These are phyloP conservation scores for Mortierella sp. DNA, from an alignment of 371 early-diverging fungal genomes.

Conservation along the genomic window DNA sequence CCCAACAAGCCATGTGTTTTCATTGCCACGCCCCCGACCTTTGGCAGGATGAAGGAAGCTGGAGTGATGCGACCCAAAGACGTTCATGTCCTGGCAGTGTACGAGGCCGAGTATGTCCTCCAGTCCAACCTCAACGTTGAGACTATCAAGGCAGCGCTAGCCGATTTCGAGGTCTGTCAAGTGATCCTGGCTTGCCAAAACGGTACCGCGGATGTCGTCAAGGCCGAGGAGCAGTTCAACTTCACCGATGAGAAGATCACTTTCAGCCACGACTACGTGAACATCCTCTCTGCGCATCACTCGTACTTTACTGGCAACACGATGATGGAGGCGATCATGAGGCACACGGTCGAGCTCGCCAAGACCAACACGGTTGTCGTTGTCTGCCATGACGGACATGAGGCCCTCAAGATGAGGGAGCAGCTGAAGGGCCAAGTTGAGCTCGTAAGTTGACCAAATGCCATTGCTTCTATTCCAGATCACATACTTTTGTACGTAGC, in stretches of 20 bases:
- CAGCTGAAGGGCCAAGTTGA: slow-evolving; percentile 15
- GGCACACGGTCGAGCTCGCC: slow-evolving; percentile 23
- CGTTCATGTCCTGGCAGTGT: slow-evolving; percentile 28
- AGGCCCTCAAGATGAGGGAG: slow-evolving; percentile 13
- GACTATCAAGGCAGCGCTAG: slow-evolving; percentile 5
- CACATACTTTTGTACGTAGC: background rate
- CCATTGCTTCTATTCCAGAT: background rate
- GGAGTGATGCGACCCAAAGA: slow-evolving; percentile 11
- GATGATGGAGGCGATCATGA: background rate
- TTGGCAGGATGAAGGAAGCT: slow-evolving; percentile 14
- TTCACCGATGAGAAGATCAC: slow-evolving; percentile 13
- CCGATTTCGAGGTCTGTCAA: slow-evolving; percentile 21
- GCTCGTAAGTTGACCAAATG: slow-evolving; percentile 10
- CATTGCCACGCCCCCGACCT: slow-evolving; percentile 26
- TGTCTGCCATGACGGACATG: slow-evolving; percentile 25
- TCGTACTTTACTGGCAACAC: slow-evolving; percentile 18
- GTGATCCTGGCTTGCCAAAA: slow-evolving; percentile 30
- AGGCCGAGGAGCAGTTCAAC: slow-evolving; percentile 14
- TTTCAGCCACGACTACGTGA: slow-evolving; percentile 35
- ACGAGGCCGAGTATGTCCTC: slow-evolving; percentile 48
- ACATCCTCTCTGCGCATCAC: slow-evolving; percentile 21
- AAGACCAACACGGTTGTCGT: slow-evolving; percentile 23
- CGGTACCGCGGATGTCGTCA: slow-evolving; percentile 26
- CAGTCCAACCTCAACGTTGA: background rate
- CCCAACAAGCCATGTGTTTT: slow-evolving; percentile 18